Base-by-base conservation (phyloP, 1,139 yeast species). In the Pichia sp. region DNA sequence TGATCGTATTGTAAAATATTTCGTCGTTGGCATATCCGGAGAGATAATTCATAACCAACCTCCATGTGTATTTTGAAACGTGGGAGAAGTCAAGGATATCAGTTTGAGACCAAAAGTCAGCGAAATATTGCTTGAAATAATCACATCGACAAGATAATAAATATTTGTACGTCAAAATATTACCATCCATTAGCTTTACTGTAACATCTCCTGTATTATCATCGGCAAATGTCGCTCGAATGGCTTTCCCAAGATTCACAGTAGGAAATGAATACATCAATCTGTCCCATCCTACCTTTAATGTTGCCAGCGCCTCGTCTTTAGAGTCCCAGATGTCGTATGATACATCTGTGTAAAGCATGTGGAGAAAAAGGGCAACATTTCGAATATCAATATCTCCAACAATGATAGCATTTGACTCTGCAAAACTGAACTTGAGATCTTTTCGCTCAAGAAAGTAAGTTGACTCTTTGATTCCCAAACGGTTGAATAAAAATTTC, bases 71-170 rank as follows among this genome's bases (percentile, higher is more conserved):
- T 9, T 56, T 58, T 0, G 73, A 58, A 8, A 83, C 70, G 48
- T 79, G 77, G 2, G 69, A 66, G 50, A 87, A 74, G 41, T 58
- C 52, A 5, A 61, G 52, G 44, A 60, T 48, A 4, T 40, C 23
- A 2, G 21, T 64, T 7, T 60, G 63, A 6, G 62, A 66, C 95
- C 95, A 86, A 53, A 83, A 66, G 2, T 69, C 65, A 0, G 86
- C 77, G 36, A 85, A 72, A 2, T 80, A 58, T 0, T 86, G 76
- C 55, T 80, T 83, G 64, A 88, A 87, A 62, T 76, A 87, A 0
- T 82, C 82, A 44, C 84, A 79, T 52, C 95, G 69, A 0, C 80
- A 66, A 4, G 72, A 63, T 23, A 89, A 64, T 7, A 87, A 66
- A 34, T 73, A 72, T 4, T 85, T 76, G 60, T 82, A 82, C 4